These are phyloP conservation scores for Linum tenue DNA, from an alignment of 345 rosid genomes.

Conservation along the genomic window DNA sequence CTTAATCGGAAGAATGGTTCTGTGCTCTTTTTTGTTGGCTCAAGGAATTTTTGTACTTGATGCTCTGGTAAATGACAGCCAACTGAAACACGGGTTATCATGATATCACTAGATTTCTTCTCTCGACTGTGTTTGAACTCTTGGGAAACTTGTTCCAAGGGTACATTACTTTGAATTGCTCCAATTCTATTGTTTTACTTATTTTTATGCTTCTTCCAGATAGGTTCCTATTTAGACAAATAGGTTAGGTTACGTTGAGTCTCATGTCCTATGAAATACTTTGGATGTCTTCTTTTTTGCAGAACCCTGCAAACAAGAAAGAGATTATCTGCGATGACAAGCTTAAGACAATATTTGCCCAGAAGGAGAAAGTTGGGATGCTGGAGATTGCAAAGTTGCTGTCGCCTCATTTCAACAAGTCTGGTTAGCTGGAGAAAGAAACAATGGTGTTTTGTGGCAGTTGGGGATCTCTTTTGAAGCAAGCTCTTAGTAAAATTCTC, in stretches of 20 bases:
- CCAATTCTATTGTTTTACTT: neutral
- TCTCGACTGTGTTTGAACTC: too few species aligned
- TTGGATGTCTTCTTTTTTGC: constrained; percentile 19
- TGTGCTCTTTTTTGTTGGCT: too few species aligned
- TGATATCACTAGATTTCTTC: too few species aligned
- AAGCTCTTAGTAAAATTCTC: neutral
- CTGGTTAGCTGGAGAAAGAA: neutral
- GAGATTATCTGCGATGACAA: constrained; percentile 72
- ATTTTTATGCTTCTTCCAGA: neutral
- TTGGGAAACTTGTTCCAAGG: too few species aligned
- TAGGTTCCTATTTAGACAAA: neutral
- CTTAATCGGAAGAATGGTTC: too few species aligned
- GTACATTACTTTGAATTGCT: too few species aligned
- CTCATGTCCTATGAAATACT: neutral
- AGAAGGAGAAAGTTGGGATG: constrained; percentile 59
- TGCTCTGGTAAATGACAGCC: too few species aligned
- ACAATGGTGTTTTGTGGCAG: neutral
- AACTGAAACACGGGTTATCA: too few species aligned
- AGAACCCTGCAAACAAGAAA: constrained; percentile 61
- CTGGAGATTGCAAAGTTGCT: constrained; percentile 67
- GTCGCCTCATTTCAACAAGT: constrained; percentile 53
- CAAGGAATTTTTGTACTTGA: too few species aligned
- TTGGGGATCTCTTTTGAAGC: neutral
- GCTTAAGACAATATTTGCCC: constrained; percentile 59
- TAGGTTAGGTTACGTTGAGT: neutral